These are phyloP conservation scores for Plasmodium sp. DNA, from an alignment of 169 alveolate species.

Conservation along the genomic window DNA sequence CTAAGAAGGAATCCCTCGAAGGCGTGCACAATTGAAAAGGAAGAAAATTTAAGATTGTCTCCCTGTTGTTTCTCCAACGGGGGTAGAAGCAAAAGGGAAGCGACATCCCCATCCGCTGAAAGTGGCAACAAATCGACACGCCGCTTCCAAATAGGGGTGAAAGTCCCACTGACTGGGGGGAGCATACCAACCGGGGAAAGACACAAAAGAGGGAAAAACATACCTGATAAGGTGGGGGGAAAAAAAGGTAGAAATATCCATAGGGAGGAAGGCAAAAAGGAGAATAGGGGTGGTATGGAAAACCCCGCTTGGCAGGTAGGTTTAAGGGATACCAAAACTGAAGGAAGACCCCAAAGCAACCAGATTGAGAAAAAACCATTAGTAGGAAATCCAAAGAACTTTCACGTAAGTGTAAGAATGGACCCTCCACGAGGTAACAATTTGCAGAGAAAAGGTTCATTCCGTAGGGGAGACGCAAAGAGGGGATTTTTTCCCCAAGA, in stretches of 20 bases:
- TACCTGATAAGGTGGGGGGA: neutral
- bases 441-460: constrained; percentile 13
- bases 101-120: neutral
- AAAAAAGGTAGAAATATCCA: neutral
- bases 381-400: neutral
- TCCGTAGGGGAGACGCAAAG: neutral
- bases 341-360: neutral
- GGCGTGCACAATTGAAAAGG: neutral
- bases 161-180: neutral
- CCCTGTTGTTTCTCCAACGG: neutral
- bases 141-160: neutral
- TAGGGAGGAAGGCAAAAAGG: neutral
- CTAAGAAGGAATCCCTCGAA: neutral
- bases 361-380: neutral
- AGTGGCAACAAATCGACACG: neutral
- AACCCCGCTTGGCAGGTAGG: neutral
- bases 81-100: neutral
- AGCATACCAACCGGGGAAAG: neutral
- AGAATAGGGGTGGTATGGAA: neutral
- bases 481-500: neutral
- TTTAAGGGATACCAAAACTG: neutral
- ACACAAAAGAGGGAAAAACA: neutral
- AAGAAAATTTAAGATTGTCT: neutral
- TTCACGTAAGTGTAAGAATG: neutral
- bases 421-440: neutral